These are phyloP conservation scores for Cydonia oblonga DNA, from an alignment of 331 rosid species.

Conservation along the genomic window DNA sequence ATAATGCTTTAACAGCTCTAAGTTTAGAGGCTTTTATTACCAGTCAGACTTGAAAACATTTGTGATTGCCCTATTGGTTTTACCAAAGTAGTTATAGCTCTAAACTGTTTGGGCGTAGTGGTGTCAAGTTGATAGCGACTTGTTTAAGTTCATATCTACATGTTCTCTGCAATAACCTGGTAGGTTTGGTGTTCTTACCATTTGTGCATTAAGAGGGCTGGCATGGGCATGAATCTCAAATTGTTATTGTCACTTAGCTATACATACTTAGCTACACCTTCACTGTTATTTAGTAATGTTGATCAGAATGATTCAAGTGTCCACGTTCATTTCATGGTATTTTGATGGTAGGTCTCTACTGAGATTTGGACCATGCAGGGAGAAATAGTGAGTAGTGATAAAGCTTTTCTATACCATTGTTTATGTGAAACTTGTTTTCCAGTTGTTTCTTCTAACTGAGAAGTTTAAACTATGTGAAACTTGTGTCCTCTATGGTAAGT, in stretches of 20 bases:
- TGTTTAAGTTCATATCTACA: background rate
- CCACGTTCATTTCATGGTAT: background rate
- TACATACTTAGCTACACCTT: background rate
- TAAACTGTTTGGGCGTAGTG: background rate
- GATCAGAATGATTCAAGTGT: background rate
- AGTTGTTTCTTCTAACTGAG: background rate
- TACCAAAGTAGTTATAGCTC: background rate
- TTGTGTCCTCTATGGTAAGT: too few species aligned
- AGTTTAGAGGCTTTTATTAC: background rate
- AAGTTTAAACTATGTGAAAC: background rate
- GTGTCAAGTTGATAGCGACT: background rate
- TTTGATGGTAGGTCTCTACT: background rate
- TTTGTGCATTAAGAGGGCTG: background rate
- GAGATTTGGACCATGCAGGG: background rate
- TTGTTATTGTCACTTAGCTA: background rate
- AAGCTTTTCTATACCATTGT: background rate
- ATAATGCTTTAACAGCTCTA: background rate
- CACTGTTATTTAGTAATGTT: background rate
- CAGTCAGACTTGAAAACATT: background rate
- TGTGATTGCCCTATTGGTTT: background rate
- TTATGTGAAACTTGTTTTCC: background rate
- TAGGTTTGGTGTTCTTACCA: background rate
- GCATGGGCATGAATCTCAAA: background rate
- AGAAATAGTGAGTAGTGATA: background rate
- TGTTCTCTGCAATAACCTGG: background rate